Conservation (phyloP, 169 alveolate species). For the Plasmodium malariae region DNA sequence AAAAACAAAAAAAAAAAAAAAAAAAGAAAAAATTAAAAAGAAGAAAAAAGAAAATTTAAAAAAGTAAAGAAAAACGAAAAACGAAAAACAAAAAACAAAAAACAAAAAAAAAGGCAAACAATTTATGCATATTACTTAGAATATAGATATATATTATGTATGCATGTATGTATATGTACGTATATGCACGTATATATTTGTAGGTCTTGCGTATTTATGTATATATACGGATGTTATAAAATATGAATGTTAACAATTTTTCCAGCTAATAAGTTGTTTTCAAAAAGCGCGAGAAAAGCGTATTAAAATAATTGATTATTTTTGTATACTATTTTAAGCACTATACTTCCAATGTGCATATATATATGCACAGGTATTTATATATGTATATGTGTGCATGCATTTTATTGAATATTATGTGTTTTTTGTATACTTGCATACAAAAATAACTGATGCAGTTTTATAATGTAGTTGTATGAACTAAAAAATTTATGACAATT, state of each 20-base stretch:
- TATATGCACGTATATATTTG: too few relatives aligned
- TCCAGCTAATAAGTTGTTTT: too few relatives aligned
- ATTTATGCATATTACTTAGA: not conserved
- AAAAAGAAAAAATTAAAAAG: too few relatives aligned
- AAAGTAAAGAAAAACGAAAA: not conserved
- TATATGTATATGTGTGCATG: not conserved
- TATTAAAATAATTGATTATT: slow-evolving; percentile 17
- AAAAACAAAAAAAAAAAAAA: too few relatives aligned
- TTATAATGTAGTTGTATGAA: too few relatives aligned
- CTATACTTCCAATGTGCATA: not conserved
- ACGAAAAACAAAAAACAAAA: not conserved
- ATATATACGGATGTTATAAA: not conserved
- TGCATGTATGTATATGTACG: slow-evolving; percentile 10
- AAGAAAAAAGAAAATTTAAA: too few relatives aligned
- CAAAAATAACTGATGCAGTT: too few relatives aligned
- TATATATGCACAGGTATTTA: not conserved
- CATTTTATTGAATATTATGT: too few relatives aligned
- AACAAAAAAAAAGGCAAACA: not conserved
- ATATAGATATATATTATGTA: not conserved
- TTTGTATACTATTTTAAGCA: slow-evolving; percentile 6
- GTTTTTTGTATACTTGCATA: too few relatives aligned
- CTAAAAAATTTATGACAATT: too few relatives aligned
- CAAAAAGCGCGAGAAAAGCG: not conserved
- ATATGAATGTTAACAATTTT: too few relatives aligned
- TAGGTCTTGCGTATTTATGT: not conserved